Evolutionary conservation across 1,284 basidiomycete species (phyloP).

Genomic region (Ceratobasidium sp.): DNA sequence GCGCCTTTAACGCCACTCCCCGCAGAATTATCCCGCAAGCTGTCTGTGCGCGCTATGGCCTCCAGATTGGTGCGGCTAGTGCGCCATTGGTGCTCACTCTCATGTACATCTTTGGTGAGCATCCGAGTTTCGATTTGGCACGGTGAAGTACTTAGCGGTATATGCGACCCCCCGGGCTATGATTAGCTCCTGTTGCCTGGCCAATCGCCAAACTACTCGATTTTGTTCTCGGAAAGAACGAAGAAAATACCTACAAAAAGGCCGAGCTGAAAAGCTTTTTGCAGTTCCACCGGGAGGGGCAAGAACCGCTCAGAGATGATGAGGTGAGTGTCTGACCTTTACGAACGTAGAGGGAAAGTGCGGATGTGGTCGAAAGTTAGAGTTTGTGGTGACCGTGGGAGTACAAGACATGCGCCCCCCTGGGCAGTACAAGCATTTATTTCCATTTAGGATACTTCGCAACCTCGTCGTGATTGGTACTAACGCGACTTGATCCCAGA

Average conservation of each 20-base stretch:
- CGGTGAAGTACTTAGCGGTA: constrained; percentile 18
- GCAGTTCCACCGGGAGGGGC: constrained; percentile 73
- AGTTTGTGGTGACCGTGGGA: background rate
- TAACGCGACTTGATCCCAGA: constrained; percentile 62
- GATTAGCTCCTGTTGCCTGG: constrained; percentile 83
- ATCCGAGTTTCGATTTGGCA: background rate
- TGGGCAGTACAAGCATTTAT: background rate
- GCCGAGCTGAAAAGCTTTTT: constrained; percentile 94
- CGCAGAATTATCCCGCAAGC: constrained; percentile 90
- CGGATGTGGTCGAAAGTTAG: background rate
- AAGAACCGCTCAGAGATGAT: constrained; percentile 40
- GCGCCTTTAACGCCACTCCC: constrained; percentile 20
- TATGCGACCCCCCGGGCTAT: background rate
- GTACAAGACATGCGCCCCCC: no score
- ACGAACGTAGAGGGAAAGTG: background rate
- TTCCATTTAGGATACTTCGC: background rate
- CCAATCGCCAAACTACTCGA: constrained; percentile 92
- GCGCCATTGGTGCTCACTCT: constrained; percentile 83
- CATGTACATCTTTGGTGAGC: constrained; percentile 83
- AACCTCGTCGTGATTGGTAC: background rate
- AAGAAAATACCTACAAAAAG: constrained; percentile 88
- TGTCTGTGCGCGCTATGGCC: constrained; percentile 89
- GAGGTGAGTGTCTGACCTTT: constrained; percentile 23
- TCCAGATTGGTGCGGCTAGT: constrained; percentile 88
- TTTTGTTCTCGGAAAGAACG: constrained; percentile 77